Base-by-base conservation (phyloP, 2,329 filamentous ascomycete species). In the Blastomyces parvus region DNA sequence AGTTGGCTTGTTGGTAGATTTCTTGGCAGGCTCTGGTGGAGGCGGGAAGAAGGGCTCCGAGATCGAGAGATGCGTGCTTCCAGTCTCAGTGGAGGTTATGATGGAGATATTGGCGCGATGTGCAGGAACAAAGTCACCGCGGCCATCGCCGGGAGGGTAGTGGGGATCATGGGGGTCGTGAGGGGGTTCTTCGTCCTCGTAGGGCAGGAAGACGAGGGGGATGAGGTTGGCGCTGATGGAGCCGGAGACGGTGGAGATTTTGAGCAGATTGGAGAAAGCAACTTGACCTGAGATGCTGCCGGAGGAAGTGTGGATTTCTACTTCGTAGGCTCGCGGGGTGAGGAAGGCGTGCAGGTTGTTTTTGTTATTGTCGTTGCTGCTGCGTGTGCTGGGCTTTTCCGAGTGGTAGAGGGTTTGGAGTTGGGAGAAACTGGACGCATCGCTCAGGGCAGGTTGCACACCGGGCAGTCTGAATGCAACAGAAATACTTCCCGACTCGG, bases 151-250 rank as follows among this genome's bases (percentile, higher is more conserved):
- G 8, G 53, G 53, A 36, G 53, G 53, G 30, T 57, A 19, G 19
- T 40, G 40, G 9, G 53, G 53, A 19, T 57, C 53, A 40, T 40
- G 56, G 33, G 53, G 53, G 25, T 57, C 53, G 53, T 33, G 33
- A 7, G 53, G 53, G 53, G 53, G 53, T 25, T 61, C 42, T 19
- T 48, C 52, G 4, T 61, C 60, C 17, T 55, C 38, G 9, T 55
- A 30, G 44, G 19, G 42, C 5, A 58, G 44, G 27, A 66, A 65
- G 17, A 66, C 63, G 42, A 69, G 76, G 7, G 86, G 76, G 1
- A 73, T 72, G 33, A 87, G 77, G 0, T 74, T 78, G 11, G 82
- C 79, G 22, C 74, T 77, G 52, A 86, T 77, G 13, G 69, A 73
- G 36, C 84, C 85, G 58, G 73, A 74, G 0, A 73, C 67, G 11